Evolutionary conservation across 441 rosid species (phyloP).

Genomic region (Rhodomyrtus psidioides): DNA sequence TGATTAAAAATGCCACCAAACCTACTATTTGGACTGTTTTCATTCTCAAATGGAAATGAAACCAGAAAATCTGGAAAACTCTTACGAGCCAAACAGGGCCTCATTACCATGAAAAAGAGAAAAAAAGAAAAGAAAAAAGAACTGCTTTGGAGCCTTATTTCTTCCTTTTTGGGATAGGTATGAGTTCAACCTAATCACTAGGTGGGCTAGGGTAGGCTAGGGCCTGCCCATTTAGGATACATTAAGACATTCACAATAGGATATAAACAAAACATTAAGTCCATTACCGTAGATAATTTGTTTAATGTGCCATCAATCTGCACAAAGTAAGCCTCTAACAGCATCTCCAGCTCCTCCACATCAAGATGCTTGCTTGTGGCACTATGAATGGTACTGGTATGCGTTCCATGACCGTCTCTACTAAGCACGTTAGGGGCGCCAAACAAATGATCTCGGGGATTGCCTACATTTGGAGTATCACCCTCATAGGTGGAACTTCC

Average conservation of each 20-base stretch:
- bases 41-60: not conserved
- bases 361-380: slow-evolving; percentile 48
- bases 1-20: not conserved
- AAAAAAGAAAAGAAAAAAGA: not conserved
- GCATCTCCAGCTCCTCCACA: slow-evolving; percentile 89
- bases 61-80: not conserved
- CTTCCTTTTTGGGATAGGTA: not conserved
- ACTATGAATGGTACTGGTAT: slow-evolving; percentile 50
- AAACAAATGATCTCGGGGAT: slow-evolving; percentile 37
- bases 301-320: slow-evolving; percentile 81
- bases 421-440: slow-evolving; percentile 26
- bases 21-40: not conserved
- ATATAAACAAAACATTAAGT: not conserved
- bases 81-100: not conserved
- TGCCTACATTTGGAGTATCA: slow-evolving; percentile 28
- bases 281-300: slow-evolving; percentile 69
- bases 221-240: not conserved
- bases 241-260: not conserved
- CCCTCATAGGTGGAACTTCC: slow-evolving; percentile 25
- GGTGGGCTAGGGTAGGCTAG: not conserved
- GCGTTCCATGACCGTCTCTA: slow-evolving; percentile 50
- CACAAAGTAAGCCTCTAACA: slow-evolving; percentile 83
- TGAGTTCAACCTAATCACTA: not conserved
- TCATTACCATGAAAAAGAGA: not conserved
- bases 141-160: not conserved